phyloP scores from a whole-genome alignment of 441 rosid species.

The Brassica hybrid region DNA sequence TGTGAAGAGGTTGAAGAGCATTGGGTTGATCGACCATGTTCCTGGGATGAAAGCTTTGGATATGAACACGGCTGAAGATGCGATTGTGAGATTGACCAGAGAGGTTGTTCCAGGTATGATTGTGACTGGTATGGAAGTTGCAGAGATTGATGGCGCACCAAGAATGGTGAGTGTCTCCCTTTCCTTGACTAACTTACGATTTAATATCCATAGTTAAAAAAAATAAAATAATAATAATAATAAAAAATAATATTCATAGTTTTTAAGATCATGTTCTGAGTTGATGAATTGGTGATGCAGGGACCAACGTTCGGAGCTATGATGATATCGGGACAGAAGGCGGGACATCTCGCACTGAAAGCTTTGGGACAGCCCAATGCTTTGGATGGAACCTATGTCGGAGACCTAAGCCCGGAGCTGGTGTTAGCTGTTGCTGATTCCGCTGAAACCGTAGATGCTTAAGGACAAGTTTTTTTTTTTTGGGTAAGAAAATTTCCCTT shows the following conservation, averaged over 20 bases:
- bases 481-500: not conserved
- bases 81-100: constrained; percentile 75
- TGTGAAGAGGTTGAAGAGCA: constrained; percentile 82
- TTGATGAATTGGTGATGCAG: constrained; percentile 42
- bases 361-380: constrained; percentile 72
- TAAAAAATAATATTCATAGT: too few species aligned
- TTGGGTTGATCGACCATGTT: constrained; percentile 72
- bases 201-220: too few species aligned
- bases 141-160: constrained; percentile 88
- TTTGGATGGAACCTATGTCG: constrained; percentile 58
- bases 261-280: not conserved
- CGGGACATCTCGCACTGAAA: constrained; percentile 79
- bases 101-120: constrained; percentile 92
- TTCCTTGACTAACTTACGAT: not conserved
- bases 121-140: constrained; percentile 92
- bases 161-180: constrained; percentile 61
- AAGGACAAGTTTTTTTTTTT: constrained; percentile 11
- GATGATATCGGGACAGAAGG: constrained; percentile 95
- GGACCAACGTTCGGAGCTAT: constrained; percentile 95
- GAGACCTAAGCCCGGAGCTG: constrained; percentile 58
- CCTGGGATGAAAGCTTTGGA: constrained; percentile 91
- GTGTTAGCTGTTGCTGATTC: constrained; percentile 69
- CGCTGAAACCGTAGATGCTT: constrained; percentile 64
- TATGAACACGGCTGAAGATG: constrained; percentile 89
- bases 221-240: too few species aligned